Evolutionary conservation across 2,329 filamentous ascomycete species (phyloP).

Genomic region (Knoxdaviesia capensis): DNA sequence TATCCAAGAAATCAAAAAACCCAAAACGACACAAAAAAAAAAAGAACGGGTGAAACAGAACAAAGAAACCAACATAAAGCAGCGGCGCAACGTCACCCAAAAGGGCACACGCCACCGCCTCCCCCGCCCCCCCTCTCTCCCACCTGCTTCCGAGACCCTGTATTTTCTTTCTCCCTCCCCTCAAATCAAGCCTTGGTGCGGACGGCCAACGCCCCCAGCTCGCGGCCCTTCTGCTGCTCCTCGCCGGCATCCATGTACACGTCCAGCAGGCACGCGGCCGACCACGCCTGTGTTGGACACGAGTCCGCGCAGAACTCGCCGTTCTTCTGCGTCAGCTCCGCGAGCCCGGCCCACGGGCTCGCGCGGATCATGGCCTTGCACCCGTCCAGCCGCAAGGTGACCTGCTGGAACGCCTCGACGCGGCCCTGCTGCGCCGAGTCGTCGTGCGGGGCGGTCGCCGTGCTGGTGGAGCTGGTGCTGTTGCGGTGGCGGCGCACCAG

Average conservation of each 20-base stretch:
- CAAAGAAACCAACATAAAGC: too few relatives aligned
- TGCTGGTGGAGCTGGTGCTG: constrained; percentile 11
- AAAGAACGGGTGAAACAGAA: too few relatives aligned
- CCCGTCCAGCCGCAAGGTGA: constrained; percentile 60
- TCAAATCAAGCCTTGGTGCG: neutral
- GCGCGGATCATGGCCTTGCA: constrained; percentile 71
- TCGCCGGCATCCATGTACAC: constrained; percentile 77
- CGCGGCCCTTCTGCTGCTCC: constrained; percentile 16
- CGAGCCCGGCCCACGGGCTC: constrained; percentile 74
- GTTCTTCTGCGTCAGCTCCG: constrained; percentile 81
- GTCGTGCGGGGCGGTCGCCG: neutral
- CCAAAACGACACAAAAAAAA: too few relatives aligned
- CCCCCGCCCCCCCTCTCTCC: too few relatives aligned
- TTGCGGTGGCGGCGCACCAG: constrained; percentile 40
- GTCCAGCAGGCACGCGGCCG: constrained; percentile 82
- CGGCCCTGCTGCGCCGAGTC: constrained; percentile 29
- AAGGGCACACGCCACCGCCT: too few relatives aligned
- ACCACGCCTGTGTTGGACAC: constrained; percentile 95
- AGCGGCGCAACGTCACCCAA: too few relatives aligned
- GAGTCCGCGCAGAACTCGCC: constrained; percentile 75
- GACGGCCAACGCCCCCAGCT: neutral
- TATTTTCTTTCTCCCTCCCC: too few relatives aligned
- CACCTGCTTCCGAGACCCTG: too few relatives aligned
- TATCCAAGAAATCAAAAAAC: too few relatives aligned
- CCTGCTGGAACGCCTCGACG: constrained; percentile 84